Conservation (phyloP, 148 eudicot species). For the Suaeda aralocaspica region DNA sequence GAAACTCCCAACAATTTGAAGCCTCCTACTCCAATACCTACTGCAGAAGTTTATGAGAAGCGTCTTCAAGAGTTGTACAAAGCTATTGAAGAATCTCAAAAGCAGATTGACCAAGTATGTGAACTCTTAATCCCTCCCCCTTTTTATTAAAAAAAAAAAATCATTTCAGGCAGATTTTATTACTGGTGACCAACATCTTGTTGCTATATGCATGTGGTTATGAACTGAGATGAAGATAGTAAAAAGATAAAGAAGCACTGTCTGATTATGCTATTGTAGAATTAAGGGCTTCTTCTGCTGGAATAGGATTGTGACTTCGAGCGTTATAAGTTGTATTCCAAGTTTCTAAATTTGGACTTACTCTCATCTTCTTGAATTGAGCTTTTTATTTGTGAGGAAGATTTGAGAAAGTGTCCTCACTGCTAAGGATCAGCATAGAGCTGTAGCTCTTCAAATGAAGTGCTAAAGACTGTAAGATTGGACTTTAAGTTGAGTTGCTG, state of each 20-base stretch:
- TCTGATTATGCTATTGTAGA: not conserved
- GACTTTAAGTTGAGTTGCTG: too few species aligned
- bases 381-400: too few species aligned
- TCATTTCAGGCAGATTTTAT: not conserved
- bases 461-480: too few species aligned
- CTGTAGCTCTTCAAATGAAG: too few species aligned
- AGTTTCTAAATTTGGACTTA: not conserved
- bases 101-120: slow-evolving; percentile 62
- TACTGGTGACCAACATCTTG: not conserved
- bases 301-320: not conserved
- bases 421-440: too few species aligned
- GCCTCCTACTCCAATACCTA: slow-evolving; percentile 35
- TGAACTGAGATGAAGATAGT: not conserved
- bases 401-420: too few species aligned
- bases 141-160: not conserved
- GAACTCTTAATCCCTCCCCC: not conserved
- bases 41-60: slow-evolving; percentile 58
- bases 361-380: too few species aligned
- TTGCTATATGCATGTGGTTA: not conserved
- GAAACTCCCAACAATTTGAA: slow-evolving; percentile 46
- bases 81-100: slow-evolving; percentile 82
- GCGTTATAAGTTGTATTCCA: not conserved
- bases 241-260: not conserved
- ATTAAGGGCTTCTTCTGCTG: not conserved
- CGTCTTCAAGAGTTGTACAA: slow-evolving; percentile 71